Base-by-base conservation (phyloP, 1,284 basidiomycete species). In the Melampsora occidentalis region DNA sequence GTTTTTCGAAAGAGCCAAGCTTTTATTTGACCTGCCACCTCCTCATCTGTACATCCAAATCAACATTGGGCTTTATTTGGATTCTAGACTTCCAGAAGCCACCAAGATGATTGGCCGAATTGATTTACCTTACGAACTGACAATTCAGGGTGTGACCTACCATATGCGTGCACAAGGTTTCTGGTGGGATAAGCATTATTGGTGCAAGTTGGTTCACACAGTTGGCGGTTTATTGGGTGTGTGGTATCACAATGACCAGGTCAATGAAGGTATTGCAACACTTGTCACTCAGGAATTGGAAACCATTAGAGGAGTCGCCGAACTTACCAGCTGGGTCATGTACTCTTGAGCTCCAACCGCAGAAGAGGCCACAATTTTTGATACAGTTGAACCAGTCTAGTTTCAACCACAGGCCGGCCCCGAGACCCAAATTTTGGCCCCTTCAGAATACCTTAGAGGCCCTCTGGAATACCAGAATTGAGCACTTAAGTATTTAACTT, bases 291-390 rank as follows among this genome's bases (percentile, higher is more conserved):
- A 5, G 12, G 31, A 64, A 20, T 20, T 42, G 20, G 3, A 28
- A 10, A 18, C 22, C n/a, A 64, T 66, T 39, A 20, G 64, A 12
- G 64, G 64, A 18, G 35, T 48, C 4, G 12, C 42, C 2, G 64
- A 39, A 14, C 18, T 20, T 9, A 66, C 64, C 14, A 46, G 35
- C 28, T 67, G 65, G 65, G 33, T 67, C n/a, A 28, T 67, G 33
- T 67, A 67, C 16, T 39, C 65, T 7, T 3, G 65, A 22, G 20
- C 16, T 1, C 25, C 39, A 39, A 67, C 65, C 10, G 5, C 42
- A 18, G 65, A 67, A 16, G 65, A 67, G 42, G 35, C 35, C 9
- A 35, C 35, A 3, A 35, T 35, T 5, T 5, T 35, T 35, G 35
- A 35, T 35, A 35, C 35, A 35, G 35, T 35, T 35, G 35, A 35